Base-by-base conservation (phyloP, 1,284 basidiomycete species). In the Marasmius sp. region DNA sequence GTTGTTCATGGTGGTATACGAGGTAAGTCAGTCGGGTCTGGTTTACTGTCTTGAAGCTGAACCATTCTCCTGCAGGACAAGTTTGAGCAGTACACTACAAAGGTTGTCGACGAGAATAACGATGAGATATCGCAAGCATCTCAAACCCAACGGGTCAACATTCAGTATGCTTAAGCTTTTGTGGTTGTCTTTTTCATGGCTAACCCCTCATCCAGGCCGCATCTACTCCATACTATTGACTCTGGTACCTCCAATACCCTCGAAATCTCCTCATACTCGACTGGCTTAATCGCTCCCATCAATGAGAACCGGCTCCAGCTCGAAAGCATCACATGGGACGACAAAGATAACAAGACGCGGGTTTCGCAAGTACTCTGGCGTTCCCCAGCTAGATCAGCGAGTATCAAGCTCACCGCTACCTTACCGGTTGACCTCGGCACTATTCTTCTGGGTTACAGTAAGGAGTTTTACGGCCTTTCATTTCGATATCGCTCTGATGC, bases 361-460 rank as follows among this genome's bases (percentile, higher is more conserved):
- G 22, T 57, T 43, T 45, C 61, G 10, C 59, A 57, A 34, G 62
- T 41, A 3, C 45, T 70, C 9, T 72, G 71, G 72, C 64, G 48
- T 34, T 33, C 34, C 34, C 38, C 39, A 16, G 39, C 39, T 34
- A 38, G 8, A 8, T 27, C 41, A 10, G n/a, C 64, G 7, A 57
- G 47, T 27, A 62, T 64, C 18, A 68, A 69, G 27, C 64, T 84
- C 33, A 84, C 86, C 2, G 77, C 80, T 1, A 70, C 84, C 10
- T 74, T 92, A 33, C 85, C 88, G 10, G 66, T 91, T 7, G 85
- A 87, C 53, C 71, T 85, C 1, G 81, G 84, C 38, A 60, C 72
- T 0, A 75, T 92, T 39, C 66, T 91, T 49, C 71, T 87, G 49
- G 91, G 89, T 47, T 86, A 80, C 64, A 81, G 90, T 91, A 67